Evolutionary conservation across 106 monocot species (phyloP).

Genomic region (Agapanthus africanus): DNA sequence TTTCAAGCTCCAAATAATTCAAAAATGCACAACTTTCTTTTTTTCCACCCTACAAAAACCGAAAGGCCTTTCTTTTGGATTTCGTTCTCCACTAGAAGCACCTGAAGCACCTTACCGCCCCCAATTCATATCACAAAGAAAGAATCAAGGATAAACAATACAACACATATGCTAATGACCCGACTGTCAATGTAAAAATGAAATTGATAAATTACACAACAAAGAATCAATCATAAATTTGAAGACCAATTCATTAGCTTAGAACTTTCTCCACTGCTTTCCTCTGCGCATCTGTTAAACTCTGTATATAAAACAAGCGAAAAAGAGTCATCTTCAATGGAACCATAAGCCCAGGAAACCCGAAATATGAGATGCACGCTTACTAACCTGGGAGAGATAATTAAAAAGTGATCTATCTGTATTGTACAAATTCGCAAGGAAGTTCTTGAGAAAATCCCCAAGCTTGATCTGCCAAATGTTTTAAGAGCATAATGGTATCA

Average conservation of each 20-base stretch:
- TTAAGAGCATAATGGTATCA: neutral
- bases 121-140: no score
- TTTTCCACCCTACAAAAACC: no score
- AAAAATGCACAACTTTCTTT: no score
- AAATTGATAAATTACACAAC: no score
- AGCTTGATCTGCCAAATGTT: conserved; percentile 59
- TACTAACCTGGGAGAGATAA: conserved; percentile 58
- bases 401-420: conserved; percentile 53
- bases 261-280: conserved; percentile 22
- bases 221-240: neutral
- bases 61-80: no score
- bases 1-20: no score
- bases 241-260: conserved; percentile 3
- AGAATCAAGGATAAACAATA: no score
- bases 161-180: no score
- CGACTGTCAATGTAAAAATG: no score
- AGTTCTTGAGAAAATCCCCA: conserved; percentile 42
- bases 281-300: conserved; percentile 28
- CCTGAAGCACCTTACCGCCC: no score
- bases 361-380: no score
- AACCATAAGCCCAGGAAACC: neutral
- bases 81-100: no score
- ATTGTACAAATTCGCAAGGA: conserved; percentile 39
- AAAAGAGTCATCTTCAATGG: neutral
- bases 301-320: conserved; percentile 18